Conservation (phyloP, 1,284 basidiomycete species). For the Cutaneotrichosporon sp. region DNA sequence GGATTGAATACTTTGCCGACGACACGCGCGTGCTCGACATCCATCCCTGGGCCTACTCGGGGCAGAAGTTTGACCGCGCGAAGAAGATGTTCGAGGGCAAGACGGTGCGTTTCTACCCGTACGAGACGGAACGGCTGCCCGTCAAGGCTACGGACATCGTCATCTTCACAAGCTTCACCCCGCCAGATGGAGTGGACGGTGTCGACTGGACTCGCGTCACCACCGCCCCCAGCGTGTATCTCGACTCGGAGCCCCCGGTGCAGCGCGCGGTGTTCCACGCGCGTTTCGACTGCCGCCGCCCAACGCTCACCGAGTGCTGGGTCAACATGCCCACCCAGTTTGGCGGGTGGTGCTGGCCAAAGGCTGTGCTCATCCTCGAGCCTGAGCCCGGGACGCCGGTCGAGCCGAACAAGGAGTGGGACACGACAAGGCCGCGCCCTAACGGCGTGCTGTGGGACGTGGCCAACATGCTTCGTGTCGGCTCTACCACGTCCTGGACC, state of each 20-base stretch:
- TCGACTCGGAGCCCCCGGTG: background rate
- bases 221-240: background rate
- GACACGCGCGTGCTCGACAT: background rate
- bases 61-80: background rate
- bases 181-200: background rate
- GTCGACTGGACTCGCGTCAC: background rate
- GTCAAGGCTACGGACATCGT: background rate
- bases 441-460: background rate
- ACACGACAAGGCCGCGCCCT: background rate
- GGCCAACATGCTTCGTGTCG: background rate
- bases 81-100: background rate
- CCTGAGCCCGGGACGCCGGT: background rate
- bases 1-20: background rate
- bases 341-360: background rate
- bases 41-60: background rate
- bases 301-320: background rate
- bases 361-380: background rate
- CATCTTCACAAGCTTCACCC: background rate
- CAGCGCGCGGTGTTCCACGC: background rate
- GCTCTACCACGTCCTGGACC: background rate
- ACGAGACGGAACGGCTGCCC: background rate
- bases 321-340: background rate
- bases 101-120: background rate
- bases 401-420: background rate
- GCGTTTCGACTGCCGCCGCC: background rate